Conservation (phyloP, 1,139 yeast genomes). For the Sugiyamaella grinbergsii region DNA sequence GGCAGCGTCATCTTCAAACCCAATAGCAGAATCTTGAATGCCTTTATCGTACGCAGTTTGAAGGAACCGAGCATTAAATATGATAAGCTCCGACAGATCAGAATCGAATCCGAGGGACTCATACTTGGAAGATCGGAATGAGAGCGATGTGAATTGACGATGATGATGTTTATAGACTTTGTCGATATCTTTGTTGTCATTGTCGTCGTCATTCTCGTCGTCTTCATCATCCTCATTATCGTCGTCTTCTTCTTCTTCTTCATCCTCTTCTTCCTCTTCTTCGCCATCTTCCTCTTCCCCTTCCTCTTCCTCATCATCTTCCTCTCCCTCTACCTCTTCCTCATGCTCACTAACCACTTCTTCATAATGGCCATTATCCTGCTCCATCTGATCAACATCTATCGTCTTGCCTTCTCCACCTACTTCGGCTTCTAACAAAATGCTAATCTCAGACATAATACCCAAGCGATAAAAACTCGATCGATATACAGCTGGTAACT, state of each 20-base stretch:
- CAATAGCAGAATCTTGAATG: conserved; percentile 35
- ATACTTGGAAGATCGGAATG: neutral
- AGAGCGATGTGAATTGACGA: conserved; percentile 29
- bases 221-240: conserved; percentile 31
- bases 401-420: conserved; percentile 21
- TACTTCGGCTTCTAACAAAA: conserved; percentile 17
- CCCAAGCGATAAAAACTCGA: conserved; percentile 72
- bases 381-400: conserved; percentile 30
- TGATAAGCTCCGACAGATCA: conserved; percentile 27
- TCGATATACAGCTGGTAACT: conserved; percentile 51
- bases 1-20: conserved; percentile 37
- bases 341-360: too few species aligned
- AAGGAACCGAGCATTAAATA: conserved; percentile 27
- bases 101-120: conserved; percentile 24
- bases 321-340: conserved; percentile 24
- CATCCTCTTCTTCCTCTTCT: conserved; percentile 30
- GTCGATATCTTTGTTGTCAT: conserved; percentile 23
- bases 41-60: conserved; percentile 28
- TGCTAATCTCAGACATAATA: conserved; percentile 54
- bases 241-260: conserved; percentile 32
- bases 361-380: too few species aligned
- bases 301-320: conserved; percentile 26
- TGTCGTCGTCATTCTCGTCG: conserved; percentile 26
- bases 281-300: conserved; percentile 30
- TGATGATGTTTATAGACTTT: conserved; percentile 29